Base-by-base conservation (phyloP, 345 rosid genomes). In the Nephelium lappaceum region DNA sequence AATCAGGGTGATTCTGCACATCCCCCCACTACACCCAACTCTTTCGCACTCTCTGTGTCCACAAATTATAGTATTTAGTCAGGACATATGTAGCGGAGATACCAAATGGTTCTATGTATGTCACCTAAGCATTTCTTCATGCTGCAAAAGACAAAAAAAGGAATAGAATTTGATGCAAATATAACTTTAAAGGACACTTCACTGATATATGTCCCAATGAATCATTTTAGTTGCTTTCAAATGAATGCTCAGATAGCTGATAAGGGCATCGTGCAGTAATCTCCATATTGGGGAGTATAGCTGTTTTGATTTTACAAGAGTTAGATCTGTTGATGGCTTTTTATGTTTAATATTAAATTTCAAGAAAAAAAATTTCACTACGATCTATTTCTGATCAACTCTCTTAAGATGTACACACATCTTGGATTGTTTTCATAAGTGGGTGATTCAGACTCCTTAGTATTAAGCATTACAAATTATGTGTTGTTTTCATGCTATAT, bases 171-270 rank as follows among this genome's bases (percentile, higher is more conserved):
- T 19, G 19, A 23, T 15, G 71, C 14, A 67, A 16, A 15, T 38
- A 11, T 6, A 67, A 38, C 18, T 53, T 53, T 53, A 53, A 53
- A 53, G 19, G 58, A 53, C 19, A 16, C 19, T 16, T 53, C 70
- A 45, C 70, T 31, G 27, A 63, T 41, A 65, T 21, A 23, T 57
- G 77, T 69, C 39, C 41, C 23, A 41, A 72, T 9, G 65, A 72
- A 39, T 72, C 27, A 51, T 39, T 78, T 78, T 66, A 73, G 49
- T 65, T 72, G 77, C 60, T 67, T 57, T 73, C 57, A 70, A 66
- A 64, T 67, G 25, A 72, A 51, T 71, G 74, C 47, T 19, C 64
- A 27, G 8, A n/a, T 79, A 69, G 68, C 61, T 79, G 77, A 55
- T 19, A 31, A 69, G 36, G 61, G 57, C 49, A 63, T 71, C 43